These are phyloP conservation scores for Talaromyces sp. DNA, from an alignment of 2,329 filamentous ascomycete species.

Conservation along the genomic window DNA sequence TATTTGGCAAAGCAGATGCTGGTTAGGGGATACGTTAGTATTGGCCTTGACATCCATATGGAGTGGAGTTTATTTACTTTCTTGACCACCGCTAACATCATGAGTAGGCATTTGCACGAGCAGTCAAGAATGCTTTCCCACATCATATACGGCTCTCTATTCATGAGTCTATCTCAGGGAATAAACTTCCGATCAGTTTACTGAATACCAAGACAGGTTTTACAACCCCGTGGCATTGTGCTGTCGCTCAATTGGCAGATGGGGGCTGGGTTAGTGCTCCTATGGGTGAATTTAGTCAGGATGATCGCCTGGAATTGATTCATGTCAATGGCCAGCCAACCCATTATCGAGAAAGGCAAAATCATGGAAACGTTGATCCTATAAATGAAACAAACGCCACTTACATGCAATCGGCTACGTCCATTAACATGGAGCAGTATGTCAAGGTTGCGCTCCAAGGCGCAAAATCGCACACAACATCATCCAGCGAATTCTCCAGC, in stretches of 20 bases:
- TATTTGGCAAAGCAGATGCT: conserved; percentile 57
- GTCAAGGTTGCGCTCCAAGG: not conserved
- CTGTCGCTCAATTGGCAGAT: conserved; percentile 18
- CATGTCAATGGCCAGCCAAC: conserved; percentile 6
- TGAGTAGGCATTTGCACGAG: conserved; percentile 51
- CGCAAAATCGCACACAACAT: not conserved
- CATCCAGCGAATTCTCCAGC: not conserved
- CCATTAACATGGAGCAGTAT: not conserved
- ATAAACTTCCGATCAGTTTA: conserved; percentile 51
- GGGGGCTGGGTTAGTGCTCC: conserved; percentile 6
- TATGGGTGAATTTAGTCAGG: conserved; percentile 7
- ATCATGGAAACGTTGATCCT: not conserved
- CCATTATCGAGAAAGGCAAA: conserved; percentile 9
- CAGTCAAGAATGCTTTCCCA: conserved; percentile 47
- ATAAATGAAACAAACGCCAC: not conserved
- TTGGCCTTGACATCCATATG: not conserved
- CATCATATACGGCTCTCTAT: conserved; percentile 54
- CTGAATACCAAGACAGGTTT: conserved; percentile 46
- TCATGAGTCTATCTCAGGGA: conserved; percentile 49
- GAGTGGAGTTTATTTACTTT: not conserved
- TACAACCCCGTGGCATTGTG: conserved; percentile 56
- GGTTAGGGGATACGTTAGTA: conserved; percentile 50
- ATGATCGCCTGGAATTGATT: conserved; percentile 9
- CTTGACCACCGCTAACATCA: not conserved
- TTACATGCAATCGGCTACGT: not conserved